Evolutionary conservation across 805 yeast species (phyloP), one percentile per base, ranked within the genome.

Genomic region (Isabelozyma rhagii): DNA sequence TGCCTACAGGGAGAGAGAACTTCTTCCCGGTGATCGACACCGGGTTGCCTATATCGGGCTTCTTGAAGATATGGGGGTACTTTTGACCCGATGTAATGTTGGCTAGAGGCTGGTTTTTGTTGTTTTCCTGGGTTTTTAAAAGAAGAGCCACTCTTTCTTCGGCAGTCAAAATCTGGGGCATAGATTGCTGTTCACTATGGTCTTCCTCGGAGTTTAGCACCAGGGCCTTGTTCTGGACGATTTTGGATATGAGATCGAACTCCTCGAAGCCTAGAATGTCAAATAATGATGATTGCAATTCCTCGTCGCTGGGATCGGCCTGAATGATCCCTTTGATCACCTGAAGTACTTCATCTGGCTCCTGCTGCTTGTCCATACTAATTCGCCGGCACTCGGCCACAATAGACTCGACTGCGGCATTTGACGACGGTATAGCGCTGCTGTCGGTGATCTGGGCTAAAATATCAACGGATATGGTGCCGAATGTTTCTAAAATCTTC

Each of bases 221-320:
- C 3, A 28, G 36, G 10, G 18, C 8, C 56, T 75, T 79, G 46
- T 80, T 67, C 46, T 78, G 78, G 4, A 89, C 64, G 10, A 90
- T 67, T 43, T 75, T 78, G 1, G 90, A 77, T 8, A 92, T 87
- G 45, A 92, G 67, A 47, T 90, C 97, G 52, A 94, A 78, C 61
- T 89, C 87, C 25, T 90, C 97, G 57, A 83, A 87, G 0, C 99
- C 99, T 1, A 94, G 65, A 7, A 89, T 74, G 63, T 91, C 97
- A 51, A 89, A 83, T 41, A 94, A 68, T 6, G 81, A 70, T 5
- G 88, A 82, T 60, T 92, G 97, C 10, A 88, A 59, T 39, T 80
- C 83, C 36, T 81, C 87, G 41, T 83, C 85, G 8, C 75, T 68
- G 7, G 68, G 55, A 15, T 71, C 70, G 0, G 73, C 58, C 2